phyloP scores from a whole-genome alignment of 2,329 filamentous ascomycete species.

The Hymenoscyphus albidus region DNA sequence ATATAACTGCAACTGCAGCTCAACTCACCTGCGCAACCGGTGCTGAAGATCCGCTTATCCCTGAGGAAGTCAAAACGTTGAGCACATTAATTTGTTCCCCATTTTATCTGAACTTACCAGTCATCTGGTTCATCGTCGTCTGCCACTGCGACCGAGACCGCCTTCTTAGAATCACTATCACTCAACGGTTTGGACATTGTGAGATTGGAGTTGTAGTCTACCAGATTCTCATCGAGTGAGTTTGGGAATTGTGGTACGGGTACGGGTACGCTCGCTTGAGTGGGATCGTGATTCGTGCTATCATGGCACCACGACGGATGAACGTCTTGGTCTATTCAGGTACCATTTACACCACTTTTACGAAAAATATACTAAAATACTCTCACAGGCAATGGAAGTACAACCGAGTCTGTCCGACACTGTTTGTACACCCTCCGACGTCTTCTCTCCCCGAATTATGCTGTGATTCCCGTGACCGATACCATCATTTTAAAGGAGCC shows the following conservation, averaged over 20 bases:
- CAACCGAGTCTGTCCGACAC: constrained; percentile 83
- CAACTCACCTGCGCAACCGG: constrained; percentile 76
- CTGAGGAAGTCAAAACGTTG: constrained; percentile 44
- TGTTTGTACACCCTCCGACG: constrained; percentile 82
- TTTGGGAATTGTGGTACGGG: constrained; percentile 1
- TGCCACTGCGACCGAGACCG: constrained; percentile 39
- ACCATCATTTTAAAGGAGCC: constrained; percentile 82
- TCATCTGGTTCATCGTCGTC: constrained; percentile 91
- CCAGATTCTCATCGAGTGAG: background rate
- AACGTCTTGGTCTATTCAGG: constrained; percentile 94
- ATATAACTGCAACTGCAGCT: background rate
- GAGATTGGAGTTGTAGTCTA: constrained; percentile 9
- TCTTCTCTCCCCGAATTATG: constrained; percentile 85
- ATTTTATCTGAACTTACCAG: constrained; percentile 56
- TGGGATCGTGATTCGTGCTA: constrained; percentile 8
- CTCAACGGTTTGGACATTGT: constrained; percentile 34
- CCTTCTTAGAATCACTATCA: constrained; percentile 28
- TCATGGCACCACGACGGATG: constrained; percentile 65
- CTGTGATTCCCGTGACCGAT: constrained; percentile 80
- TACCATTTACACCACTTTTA: constrained; percentile 38
- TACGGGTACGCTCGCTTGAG: constrained; percentile 24
- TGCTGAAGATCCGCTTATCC: constrained; percentile 98
- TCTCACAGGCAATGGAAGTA: constrained; percentile 71
- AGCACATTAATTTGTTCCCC: background rate
- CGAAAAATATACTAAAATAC: background rate